Conservation (phyloP, 306 rosid genomes). For the Begonia fuchsioides region DNA sequence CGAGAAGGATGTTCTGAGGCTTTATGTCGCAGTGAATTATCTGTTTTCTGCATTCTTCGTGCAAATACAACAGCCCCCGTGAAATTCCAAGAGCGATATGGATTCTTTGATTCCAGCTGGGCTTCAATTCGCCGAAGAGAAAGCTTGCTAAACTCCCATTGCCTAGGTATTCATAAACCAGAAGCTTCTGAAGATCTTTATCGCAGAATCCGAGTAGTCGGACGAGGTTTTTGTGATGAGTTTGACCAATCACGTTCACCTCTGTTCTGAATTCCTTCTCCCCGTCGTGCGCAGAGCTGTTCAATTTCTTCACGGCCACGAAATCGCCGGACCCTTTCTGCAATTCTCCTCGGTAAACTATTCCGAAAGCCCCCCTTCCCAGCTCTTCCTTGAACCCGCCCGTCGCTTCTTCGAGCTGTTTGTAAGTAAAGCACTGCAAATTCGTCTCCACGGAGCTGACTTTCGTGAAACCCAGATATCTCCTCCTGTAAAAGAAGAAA, state of each 20-base stretch:
- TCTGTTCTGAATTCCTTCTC: conserved; percentile 22
- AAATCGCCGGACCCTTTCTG: no score
- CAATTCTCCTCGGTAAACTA: no score
- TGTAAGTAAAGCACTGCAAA: conserved; percentile 8
- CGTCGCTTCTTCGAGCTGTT: no score
- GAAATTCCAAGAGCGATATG: conserved; percentile 20
- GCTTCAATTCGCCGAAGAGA: conserved; percentile 13
- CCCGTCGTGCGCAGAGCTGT: conserved; percentile 6
- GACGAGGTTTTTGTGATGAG: conserved; percentile 25
- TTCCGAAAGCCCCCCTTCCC: no score
- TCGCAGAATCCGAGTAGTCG: conserved; percentile 33
- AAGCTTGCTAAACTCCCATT: conserved; percentile 29
- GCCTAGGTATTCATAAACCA: conserved; percentile 29
- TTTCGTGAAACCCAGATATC: background rate
- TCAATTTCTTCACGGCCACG: no score
- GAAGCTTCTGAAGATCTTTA: conserved; percentile 12
- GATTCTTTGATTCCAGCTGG: conserved; percentile 19
- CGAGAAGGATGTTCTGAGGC: conserved; percentile 30
- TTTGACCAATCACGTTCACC: conserved; percentile 18
- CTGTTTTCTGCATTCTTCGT: conserved; percentile 25
- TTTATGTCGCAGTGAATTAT: no score
- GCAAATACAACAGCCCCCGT: conserved; percentile 16
- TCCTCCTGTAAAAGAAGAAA: conserved; percentile 6
- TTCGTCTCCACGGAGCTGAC: background rate
- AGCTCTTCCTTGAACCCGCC: no score